Evolutionary conservation across 208 protist species (phyloP), one percentile per base, ranked within the genome.

Genomic region (Crithidia fasciculata): DNA sequence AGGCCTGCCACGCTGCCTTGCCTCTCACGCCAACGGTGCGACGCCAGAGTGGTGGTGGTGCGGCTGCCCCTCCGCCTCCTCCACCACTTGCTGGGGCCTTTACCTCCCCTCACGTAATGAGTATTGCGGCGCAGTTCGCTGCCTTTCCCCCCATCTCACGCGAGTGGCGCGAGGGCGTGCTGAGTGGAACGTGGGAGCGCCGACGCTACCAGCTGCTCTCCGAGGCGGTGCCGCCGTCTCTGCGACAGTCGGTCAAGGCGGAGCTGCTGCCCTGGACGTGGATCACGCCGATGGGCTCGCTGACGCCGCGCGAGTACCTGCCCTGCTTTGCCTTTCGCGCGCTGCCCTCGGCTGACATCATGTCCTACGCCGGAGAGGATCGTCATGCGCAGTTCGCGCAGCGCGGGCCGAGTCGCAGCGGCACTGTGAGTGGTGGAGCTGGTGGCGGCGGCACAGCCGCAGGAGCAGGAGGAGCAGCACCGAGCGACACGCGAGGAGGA

Each of bases 271-370:
- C 60, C 39, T 75, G 70, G 70, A 75, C 70, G 19, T 75, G 70
- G 70, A 64, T 59, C 52, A 75, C 70, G 8, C 70, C 70, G 28
- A 75, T 75, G 70, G 58, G 60, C 28, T 54, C 47, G 40, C 52
- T 75, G 40, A 60, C 49, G 53, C 70, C 70, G 40, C 50, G 58
- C 16, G 40, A 75, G 53, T 75, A 75, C 54, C 70, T 75, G 28
- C 70, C 70, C n/a, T 75, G 70, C 61, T 75, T 75, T 15, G 61
- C 70, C 19, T 75, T 75, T 15, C 70, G 70, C n/a, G 43, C 59
- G 16, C 70, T 65, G n/a, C 70, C 70, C 28, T 53, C 70, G 3
- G 52, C 53, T 0, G 70, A 68, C 9, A 39, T 68, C 10, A 50
- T 75, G 60, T 60, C 60, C 5, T 64, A 55, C 60, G 40, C 60